These are phyloP conservation scores for Trichoderma cornu-damae DNA, from an alignment of 2,329 filamentous ascomycete genomes.

Conservation along the genomic window DNA sequence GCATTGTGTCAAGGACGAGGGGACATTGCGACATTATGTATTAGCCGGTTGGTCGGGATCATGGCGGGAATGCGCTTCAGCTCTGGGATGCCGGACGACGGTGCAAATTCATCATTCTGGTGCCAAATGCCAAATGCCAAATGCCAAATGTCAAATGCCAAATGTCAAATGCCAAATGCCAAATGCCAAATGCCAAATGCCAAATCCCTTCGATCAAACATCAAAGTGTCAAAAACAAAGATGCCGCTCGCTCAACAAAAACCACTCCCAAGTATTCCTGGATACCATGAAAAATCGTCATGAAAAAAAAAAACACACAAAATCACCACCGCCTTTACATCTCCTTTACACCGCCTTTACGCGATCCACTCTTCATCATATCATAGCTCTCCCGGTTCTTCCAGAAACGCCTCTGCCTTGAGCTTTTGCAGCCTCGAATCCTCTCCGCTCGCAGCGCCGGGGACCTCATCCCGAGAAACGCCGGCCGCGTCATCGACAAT, in stretches of 20 bases:
- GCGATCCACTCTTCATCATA: neutral
- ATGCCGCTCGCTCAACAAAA: constrained; percentile 1
- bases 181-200: no score
- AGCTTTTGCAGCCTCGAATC: neutral
- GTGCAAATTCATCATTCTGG: no score
- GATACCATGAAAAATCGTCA: neutral
- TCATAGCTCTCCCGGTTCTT: constrained; percentile 11
- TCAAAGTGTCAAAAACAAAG: neutral
- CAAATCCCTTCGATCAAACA: neutral
- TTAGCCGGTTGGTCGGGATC: no score
- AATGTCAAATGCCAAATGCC: no score
- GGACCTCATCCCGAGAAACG: constrained; percentile 19
- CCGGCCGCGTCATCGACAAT: constrained; percentile 55
- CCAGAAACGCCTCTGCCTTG: neutral
- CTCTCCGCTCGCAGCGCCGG: constrained; percentile 3
- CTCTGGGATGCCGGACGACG: no score
- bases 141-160: no score
- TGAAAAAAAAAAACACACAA: no score
- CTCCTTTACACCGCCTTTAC: no score
- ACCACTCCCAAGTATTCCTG: neutral
- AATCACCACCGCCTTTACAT: neutral
- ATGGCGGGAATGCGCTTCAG: no score
- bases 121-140: no score
- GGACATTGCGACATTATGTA: no score
- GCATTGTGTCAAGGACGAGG: no score